Evolutionary conservation across 768 basidiomycete species (phyloP), one percentile per base, ranked within the genome.

Genomic region (Suillus brevipes): DNA sequence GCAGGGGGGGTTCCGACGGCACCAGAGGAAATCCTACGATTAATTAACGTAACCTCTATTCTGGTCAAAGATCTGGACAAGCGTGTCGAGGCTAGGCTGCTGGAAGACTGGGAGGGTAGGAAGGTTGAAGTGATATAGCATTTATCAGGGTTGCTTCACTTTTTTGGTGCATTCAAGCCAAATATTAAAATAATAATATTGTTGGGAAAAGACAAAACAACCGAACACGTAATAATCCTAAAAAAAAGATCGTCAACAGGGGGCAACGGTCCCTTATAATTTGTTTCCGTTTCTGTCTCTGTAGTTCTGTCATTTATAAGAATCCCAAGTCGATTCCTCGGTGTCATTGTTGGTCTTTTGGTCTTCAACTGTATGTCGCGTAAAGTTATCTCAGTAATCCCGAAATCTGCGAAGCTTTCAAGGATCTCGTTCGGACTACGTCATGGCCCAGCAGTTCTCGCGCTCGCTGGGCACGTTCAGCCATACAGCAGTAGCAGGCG

Each of bases 1-100:
- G 87, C 93, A 1, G 95, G 96, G 2, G 96, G 97, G 0, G 87
- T 94, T 1, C 94, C 96, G 0, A 81, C 97, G 10, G 81, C 82
- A 1, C 83, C 87, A 0, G 89, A 89, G 20, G 91, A 94, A 67
- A 81, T 98, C 34, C 74, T 96, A 72, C 77, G 82, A 45, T 80
- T 94, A 16, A 84, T 96, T 28, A 81, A 89, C 42, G 79, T 92
- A 8, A 91, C 90, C 0, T 90, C 91, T 1, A 73, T 73, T 16
- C 83, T 87, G 64, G 94, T 91, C 38, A 87, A 88, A 70, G 88
- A 92, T 67, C 78, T 93, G 68, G 85, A 91, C 65, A 78, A 74
- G 65, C 69, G 88, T 12, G 86, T 96, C n/a, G 90, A 93, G 67
- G 75, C 75, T 5, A 81, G 84, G 55, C 74, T 96, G 62, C 80